Conservation (phyloP, 257 asterid species). For the Petrea volubilis region DNA sequence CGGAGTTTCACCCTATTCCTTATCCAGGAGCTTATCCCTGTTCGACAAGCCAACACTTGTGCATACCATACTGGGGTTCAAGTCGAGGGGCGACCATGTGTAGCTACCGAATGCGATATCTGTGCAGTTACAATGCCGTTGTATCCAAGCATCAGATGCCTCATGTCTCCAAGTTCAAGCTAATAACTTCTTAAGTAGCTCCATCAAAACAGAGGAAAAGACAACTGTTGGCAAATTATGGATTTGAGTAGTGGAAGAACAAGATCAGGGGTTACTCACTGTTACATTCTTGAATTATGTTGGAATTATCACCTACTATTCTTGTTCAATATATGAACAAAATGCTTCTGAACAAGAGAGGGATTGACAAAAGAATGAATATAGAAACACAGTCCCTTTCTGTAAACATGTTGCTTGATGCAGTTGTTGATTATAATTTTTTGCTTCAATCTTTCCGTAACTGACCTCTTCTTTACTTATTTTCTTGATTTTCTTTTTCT, state of each 20-base stretch:
- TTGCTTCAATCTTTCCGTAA: background rate
- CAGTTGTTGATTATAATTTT: background rate
- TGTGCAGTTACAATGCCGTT: background rate
- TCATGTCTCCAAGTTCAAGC: conserved; percentile 1
- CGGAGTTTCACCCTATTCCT: conserved; percentile 5
- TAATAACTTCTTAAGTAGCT: background rate
- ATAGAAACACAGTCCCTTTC: conserved; percentile 9
- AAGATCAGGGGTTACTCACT: conserved; percentile 10
- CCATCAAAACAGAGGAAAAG: background rate
- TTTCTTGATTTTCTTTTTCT: background rate
- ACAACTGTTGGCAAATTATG: conserved; percentile 8
- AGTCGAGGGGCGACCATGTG: background rate
- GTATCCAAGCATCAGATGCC: background rate
- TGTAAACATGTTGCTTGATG: background rate
- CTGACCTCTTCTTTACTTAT: background rate
- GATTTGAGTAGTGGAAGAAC: conserved; percentile 3
- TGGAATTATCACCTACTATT: conserved; percentile 3
- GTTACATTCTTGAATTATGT: conserved; percentile 20
- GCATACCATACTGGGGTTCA: background rate
- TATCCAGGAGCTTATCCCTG: conserved; percentile 16
- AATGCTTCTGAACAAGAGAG: background rate
- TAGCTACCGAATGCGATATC: background rate
- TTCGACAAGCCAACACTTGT: conserved; percentile 2
- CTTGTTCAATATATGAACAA: conserved; percentile 14
- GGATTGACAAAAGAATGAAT: background rate